These are phyloP conservation scores for Chloropicon primus DNA, from an alignment of 139 green algal species.

Conservation along the genomic window DNA sequence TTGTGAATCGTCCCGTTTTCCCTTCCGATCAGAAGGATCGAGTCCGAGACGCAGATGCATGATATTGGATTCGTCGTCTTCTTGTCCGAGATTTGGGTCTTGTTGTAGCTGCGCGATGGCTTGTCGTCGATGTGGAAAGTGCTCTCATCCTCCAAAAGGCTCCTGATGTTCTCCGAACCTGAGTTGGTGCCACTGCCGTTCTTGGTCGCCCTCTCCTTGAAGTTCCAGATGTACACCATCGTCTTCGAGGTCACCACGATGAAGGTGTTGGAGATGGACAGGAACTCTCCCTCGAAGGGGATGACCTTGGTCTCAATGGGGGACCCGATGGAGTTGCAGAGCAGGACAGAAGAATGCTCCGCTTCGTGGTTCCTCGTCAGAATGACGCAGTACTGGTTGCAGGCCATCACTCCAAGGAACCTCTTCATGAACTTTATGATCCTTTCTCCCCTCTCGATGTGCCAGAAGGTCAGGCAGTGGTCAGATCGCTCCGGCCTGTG, in stretches of 20 bases:
- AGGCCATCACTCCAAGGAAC: conserved; percentile 38
- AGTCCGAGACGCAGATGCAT: conserved; percentile 34
- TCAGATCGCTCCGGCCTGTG: conserved; percentile 41
- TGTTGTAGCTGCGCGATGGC: not conserved
- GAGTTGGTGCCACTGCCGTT: not conserved
- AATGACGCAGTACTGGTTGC: conserved; percentile 15
- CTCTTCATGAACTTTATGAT: conserved; percentile 59
- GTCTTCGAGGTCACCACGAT: conserved; percentile 37
- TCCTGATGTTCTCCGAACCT: not conserved
- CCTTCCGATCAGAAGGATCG: conserved; percentile 43
- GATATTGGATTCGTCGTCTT: conserved; percentile 35
- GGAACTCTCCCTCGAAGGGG: conserved; percentile 10
- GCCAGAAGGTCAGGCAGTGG: conserved; percentile 65
- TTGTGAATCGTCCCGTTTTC: conserved; percentile 34
- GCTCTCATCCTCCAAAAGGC: conserved; percentile 27
- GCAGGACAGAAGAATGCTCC: conserved; percentile 52
- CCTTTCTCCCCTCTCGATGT: conserved; percentile 34
- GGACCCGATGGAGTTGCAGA: conserved; percentile 69
- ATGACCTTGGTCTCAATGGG: conserved; percentile 65
- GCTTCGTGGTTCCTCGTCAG: conserved; percentile 28
- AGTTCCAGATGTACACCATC: conserved; percentile 60
- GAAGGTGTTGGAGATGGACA: conserved; percentile 14
- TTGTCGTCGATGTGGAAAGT: conserved; percentile 48
- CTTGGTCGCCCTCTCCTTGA: not conserved
- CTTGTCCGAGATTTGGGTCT: not conserved